Base-by-base conservation (phyloP, 306 rosid genomes). In the Macrotyloma uniflorum region DNA sequence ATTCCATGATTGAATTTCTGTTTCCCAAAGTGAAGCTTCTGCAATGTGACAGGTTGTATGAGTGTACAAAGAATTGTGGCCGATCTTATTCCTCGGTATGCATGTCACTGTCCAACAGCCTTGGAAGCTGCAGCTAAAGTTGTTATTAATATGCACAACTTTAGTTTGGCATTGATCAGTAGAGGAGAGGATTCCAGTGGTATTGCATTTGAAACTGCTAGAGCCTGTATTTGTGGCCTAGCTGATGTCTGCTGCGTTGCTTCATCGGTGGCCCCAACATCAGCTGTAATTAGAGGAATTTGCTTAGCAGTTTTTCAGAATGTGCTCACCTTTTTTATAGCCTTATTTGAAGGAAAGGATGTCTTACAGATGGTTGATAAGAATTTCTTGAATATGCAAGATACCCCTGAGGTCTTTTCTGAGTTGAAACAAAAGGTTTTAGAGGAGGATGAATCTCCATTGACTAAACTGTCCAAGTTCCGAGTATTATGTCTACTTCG, bases 11-110 rank as follows among this genome's bases (percentile, higher is more conserved):
- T 65, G 78, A 47, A 68, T 74, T 69, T 79, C 81, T 50, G 74
- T 35, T 80, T 74, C 87, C 71, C 70, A 57, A 26, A 71, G 55
- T 82, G 46, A 46, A 79, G 35, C 13, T 71, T 75, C 35, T 70
- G 33, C 64, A 61, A 26, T 74, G 53, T 78, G 70, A 50, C 74
- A 95, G 98, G 98, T 74, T 92, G 96, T 88, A 72, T 83, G 28
- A 91, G 98, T 79, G 98, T 86, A 45, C 92, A 89, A 75, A 87
- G 98, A 63, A 88, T 93, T 81, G 98, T 88, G 77, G 98, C 98
- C 5, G 90, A 95, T 71, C 87, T 91, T 67, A 91, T 95, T 88
- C 98, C 98, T 76, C 90, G 89, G 74, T 95, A 88, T 79, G 97
- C 98, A 71, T 80, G 89, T 49, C 87, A 88, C 74, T 91, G 93